Evolutionary conservation across 306 rosid species (phyloP), one percentile per base, ranked within the genome.

Genomic region (Acacia melanoxylon): DNA sequence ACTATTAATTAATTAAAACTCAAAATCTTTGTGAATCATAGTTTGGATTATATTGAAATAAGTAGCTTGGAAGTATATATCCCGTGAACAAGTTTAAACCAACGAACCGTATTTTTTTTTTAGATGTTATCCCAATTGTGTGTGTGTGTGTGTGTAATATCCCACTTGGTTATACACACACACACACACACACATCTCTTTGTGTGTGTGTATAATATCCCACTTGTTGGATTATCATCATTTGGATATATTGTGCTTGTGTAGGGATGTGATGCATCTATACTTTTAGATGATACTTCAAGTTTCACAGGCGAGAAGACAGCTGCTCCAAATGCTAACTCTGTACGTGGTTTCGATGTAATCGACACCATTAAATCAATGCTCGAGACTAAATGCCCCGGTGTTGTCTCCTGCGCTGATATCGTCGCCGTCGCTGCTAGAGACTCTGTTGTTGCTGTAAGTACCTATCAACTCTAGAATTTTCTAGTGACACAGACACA

Each of bases 371-470:
- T 93, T 2, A 93, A 91, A 71, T 68, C 87, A 9, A 78, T 84
- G 61, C 4, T 88, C 2, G 94, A 93, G 80, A 78, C 20, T 4
- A 24, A 46, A 13, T 91, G 95, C 15, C 87, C 94, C 0, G 80
- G 87, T 29, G 85, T 84, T 17, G 90, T 93, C 11, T 93, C 91
- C 35, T 93, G 97, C 68, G 90, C 94, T 35, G 97, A 93, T 46
- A 88, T 93, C 9, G 35, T 93, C 10, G 68, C 89, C 0, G 90
- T 91, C 14, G 97, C 91, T 3, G 92, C 95, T 0, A 85, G 95
- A 48, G 97, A 91, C 42, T 92, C 97, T 0, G 90, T 89, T 2
- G 90, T 88, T 48, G 86, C 82, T 41, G 95, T 91, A 74, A 81
- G 88, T 72, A 35, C 4, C 3, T 19, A 49, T 49, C 8, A 13